Evolutionary conservation across 1,139 yeast species (phyloP).

Genomic region (Pichia sp.): DNA sequence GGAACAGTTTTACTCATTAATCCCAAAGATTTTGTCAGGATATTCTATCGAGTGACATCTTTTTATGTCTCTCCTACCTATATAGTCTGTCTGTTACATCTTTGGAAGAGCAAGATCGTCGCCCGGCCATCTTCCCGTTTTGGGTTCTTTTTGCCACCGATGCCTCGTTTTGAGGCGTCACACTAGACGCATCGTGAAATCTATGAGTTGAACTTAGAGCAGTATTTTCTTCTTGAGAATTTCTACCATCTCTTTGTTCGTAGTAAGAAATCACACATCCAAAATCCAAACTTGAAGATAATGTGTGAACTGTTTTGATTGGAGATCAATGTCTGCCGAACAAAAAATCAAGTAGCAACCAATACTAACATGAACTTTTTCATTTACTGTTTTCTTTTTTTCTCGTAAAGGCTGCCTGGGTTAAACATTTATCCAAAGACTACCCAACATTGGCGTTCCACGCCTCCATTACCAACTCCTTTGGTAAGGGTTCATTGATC

Average conservation of each 20-base stretch:
- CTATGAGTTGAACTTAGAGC: constrained; percentile 19
- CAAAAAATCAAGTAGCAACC: no score
- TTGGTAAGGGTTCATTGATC: constrained; percentile 94
- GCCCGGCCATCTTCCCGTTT: constrained; percentile 45
- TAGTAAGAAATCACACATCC: constrained; percentile 70
- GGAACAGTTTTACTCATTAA: not conserved
- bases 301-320: no score
- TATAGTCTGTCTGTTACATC: constrained; percentile 84
- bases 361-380: constrained; percentile 43
- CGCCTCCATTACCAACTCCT: constrained; percentile 94
- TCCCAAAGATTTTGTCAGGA: constrained; percentile 74
- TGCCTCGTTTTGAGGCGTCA: constrained; percentile 29
- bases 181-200: constrained; percentile 21
- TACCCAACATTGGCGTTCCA: constrained; percentile 97
- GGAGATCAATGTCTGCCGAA: no score
- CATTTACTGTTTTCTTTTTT: not conserved
- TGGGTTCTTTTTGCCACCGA: constrained; percentile 23
- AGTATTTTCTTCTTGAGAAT: constrained; percentile 21
- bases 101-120: constrained; percentile 78
- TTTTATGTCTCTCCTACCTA: constrained; percentile 14
- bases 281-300: no score
- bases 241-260: constrained; percentile 51
- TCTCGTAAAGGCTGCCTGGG: constrained; percentile 87
- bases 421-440: constrained; percentile 83
- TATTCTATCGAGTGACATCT: constrained; percentile 19